Evolutionary conservation across 768 basidiomycete species (phyloP).

Genomic region (Cubamyces sp.): DNA sequence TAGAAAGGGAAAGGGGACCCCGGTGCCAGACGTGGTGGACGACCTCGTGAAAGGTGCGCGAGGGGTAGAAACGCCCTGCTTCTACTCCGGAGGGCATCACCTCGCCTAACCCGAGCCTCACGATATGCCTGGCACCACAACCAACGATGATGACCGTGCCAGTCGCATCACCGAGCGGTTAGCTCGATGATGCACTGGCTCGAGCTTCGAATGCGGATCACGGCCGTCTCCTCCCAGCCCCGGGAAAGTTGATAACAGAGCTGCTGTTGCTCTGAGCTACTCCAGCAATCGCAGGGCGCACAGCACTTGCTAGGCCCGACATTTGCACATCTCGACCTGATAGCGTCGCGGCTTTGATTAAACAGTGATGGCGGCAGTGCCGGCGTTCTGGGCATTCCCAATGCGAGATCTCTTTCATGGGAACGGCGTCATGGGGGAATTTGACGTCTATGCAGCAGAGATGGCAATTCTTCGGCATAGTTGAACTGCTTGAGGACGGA

Average conservation of each 20-base stretch:
- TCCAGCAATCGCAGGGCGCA: background rate
- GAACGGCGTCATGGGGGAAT: background rate
- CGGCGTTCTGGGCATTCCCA: background rate
- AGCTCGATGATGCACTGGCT: conserved; percentile 14
- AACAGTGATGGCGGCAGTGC: conserved; percentile 11
- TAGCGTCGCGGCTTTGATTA: conserved; percentile 2
- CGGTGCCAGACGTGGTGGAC: conserved; percentile 21
- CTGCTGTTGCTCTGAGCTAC: background rate
- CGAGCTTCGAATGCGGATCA: conserved; percentile 15
- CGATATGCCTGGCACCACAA: background rate
- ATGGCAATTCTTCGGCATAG: background rate
- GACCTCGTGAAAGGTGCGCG: conserved; percentile 24
- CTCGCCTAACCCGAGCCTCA: background rate
- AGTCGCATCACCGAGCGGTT: conserved; percentile 2
- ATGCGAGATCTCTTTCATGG: background rate
- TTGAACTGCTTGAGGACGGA: background rate
- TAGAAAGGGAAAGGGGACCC: conserved; percentile 4
- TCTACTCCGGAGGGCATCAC: background rate
- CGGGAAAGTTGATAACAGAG: background rate
- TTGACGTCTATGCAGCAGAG: background rate
- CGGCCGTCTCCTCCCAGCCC: conserved; percentile 12
- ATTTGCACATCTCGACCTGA: background rate
- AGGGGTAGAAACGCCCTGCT: background rate
- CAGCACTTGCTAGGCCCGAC: background rate
- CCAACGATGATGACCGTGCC: background rate